phyloP scores from a whole-genome alignment of 2,329 filamentous ascomycete genomes.

The Samsoniella hepiali region DNA sequence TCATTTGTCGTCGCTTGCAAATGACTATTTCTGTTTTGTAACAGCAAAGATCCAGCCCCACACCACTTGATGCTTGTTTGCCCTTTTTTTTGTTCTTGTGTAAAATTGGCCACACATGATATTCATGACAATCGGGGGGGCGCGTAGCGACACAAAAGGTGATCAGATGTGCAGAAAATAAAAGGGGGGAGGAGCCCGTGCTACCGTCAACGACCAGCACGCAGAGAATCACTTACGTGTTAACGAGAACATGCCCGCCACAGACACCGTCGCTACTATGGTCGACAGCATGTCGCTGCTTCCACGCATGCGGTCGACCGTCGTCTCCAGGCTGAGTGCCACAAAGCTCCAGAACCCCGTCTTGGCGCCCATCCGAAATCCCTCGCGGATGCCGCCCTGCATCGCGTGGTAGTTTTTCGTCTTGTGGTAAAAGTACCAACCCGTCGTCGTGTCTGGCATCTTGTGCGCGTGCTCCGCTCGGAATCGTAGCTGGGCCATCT shows the following conservation, averaged over 20 bases:
- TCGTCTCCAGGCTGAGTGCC: slow-evolving; percentile 81
- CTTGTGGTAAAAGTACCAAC: slow-evolving; percentile 99
- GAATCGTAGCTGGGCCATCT: slow-evolving; percentile 75
- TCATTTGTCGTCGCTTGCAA: neutral
- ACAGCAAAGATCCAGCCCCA: neutral
- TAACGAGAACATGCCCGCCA: slow-evolving; percentile 82
- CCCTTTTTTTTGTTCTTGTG: slow-evolving; percentile 2
- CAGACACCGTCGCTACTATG: slow-evolving; percentile 75
- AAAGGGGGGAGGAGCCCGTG: neutral
- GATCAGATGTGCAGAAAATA: neutral
- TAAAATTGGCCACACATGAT: neutral
- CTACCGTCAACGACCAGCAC: neutral
- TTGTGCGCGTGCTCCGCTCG: slow-evolving; percentile 95
- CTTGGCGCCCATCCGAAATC: slow-evolving; percentile 67
- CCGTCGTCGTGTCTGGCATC: slow-evolving; percentile 74
- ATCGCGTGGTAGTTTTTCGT: slow-evolving; percentile 90
- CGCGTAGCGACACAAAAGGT: neutral
- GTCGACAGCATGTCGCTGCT: slow-evolving; percentile 76
- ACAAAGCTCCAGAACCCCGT: slow-evolving; percentile 70
- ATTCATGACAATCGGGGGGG: neutral
- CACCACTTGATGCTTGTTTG: neutral
- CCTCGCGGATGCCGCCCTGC: slow-evolving; percentile 74
- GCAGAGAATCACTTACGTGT: slow-evolving; percentile 60
- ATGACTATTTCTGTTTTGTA: neutral
- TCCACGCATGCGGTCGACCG: slow-evolving; percentile 70